phyloP scores from a whole-genome alignment of 208 protist genomes.

The Leishmania gerbilli region DNA sequence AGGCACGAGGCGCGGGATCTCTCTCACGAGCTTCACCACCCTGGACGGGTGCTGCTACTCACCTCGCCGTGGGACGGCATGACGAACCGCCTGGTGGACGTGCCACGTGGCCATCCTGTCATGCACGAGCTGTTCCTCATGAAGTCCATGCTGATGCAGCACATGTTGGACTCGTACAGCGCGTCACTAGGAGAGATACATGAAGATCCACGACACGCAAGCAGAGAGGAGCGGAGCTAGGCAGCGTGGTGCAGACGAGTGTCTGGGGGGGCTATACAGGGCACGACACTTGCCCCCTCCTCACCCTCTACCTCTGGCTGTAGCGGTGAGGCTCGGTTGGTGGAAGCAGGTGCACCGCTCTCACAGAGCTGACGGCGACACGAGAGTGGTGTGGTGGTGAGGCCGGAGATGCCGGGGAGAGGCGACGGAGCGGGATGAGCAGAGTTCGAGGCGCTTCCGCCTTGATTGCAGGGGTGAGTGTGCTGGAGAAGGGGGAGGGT shows the following conservation, averaged over 20 bases:
- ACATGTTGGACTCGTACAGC: constrained; percentile 54
- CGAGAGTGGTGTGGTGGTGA: not conserved
- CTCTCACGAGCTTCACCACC: constrained; percentile 58
- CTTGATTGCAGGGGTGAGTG: not conserved
- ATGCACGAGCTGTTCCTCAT: constrained; percentile 64
- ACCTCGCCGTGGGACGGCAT: constrained; percentile 44
- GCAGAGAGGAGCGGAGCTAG: not conserved
- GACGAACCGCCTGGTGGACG: constrained; percentile 56
- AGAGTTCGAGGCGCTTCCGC: not conserved
- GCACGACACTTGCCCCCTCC: not conserved
- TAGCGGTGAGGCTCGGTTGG: not conserved
- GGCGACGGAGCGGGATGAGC: not conserved
- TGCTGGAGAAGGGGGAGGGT: not conserved
- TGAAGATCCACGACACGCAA: not conserved
- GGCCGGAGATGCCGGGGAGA: not conserved
- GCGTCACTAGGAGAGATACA: constrained; percentile 18
- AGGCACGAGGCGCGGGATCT: constrained; percentile 20
- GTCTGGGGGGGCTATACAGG: not conserved
- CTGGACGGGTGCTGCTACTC: constrained; percentile 56
- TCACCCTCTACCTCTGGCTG: not conserved
- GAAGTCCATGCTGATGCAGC: constrained; percentile 45
- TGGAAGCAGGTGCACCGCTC: not conserved
- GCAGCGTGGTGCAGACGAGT: not conserved
- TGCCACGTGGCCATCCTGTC: constrained; percentile 52
- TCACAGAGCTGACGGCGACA: not conserved